A percentile compares a stretch with the other conserved stretches of the same genome.
These are phyloP conservation scores for Cryphonectria carpinicola DNA, from an alignment of 2,329 filamentous ascomycete genomes.

Conservation along the genomic window DNA sequence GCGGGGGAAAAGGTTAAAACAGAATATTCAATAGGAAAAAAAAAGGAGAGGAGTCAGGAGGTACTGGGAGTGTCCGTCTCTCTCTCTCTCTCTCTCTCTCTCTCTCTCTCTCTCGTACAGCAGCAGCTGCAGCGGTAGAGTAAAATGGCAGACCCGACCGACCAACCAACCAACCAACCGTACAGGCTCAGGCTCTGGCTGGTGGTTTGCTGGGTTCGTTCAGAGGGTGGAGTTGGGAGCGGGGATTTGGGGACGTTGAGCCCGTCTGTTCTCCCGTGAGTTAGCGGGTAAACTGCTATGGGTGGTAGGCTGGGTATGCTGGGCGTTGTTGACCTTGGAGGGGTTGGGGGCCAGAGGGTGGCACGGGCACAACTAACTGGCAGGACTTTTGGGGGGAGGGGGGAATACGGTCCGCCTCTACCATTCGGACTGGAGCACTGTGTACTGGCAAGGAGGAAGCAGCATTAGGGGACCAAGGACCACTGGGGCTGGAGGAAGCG, in stretches of 20 bases:
- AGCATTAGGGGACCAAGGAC: not conserved
- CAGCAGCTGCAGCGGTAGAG: not conserved
- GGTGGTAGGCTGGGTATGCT: not conserved
- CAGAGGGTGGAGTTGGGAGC: not conserved
- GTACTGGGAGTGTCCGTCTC: not conserved
- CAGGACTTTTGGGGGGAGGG: not conserved
- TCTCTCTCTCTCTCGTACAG: not conserved
- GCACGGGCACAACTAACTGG: not conserved
- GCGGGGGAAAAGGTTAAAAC: not conserved
- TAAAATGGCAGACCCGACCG: not conserved
- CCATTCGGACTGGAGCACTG: slow-evolving; percentile 3
- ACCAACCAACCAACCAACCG: too few relatives aligned
- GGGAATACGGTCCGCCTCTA: not conserved
- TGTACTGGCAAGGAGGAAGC: not conserved
- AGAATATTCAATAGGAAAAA: not conserved
- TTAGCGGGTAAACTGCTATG: not conserved
- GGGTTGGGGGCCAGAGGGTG: not conserved
- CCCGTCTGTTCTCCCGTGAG: not conserved
- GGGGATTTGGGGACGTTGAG: not conserved
- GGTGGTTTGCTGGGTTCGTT: not conserved
- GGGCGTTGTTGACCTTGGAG: too few relatives aligned
- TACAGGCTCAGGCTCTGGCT: not conserved
- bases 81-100: not conserved
- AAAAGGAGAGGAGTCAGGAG: not conserved
- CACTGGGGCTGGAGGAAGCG: slow-evolving; percentile 6